Percentiles rank a stretch among this genome's conserved stretches.
These are phyloP conservation scores for Tricladium varicosporioides DNA, from an alignment of 2,329 filamentous ascomycete species.

Conservation along the genomic window DNA sequence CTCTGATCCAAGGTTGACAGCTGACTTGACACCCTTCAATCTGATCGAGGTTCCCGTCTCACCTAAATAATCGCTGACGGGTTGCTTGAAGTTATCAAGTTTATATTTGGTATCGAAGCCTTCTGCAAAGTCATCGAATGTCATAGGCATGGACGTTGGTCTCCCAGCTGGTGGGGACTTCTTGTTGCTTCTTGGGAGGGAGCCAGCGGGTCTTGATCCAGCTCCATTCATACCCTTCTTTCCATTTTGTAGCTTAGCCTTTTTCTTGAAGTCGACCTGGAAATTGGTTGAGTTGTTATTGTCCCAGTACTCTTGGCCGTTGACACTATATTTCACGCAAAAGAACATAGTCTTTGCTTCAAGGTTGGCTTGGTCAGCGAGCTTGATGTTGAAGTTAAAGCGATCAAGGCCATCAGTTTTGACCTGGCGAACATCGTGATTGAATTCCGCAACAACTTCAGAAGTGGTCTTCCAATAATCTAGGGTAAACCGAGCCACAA, in stretches of 20 bases:
- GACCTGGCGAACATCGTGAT: slow-evolving; percentile 70
- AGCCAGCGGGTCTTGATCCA: slow-evolving; percentile 48
- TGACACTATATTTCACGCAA: slow-evolving; percentile 84
- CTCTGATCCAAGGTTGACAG: slow-evolving; percentile 49
- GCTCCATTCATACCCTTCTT: slow-evolving; percentile 53
- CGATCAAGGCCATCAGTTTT: slow-evolving; percentile 73
- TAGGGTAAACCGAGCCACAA: slow-evolving; percentile 91
- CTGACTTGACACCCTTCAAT: slow-evolving; percentile 68
- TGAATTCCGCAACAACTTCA: slow-evolving; percentile 86
- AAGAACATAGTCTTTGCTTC: slow-evolving; percentile 91
- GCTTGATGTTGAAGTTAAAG: slow-evolving; percentile 91
- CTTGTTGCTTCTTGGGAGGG: slow-evolving; percentile 67
- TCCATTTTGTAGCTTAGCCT: slow-evolving; percentile 59
- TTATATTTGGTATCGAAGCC: slow-evolving; percentile 46
- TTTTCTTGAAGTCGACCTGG: slow-evolving; percentile 89
- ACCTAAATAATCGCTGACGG: slow-evolving; percentile 60
- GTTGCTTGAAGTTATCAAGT: slow-evolving; percentile 54
- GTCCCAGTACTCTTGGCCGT: slow-evolving; percentile 89
- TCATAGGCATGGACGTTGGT: slow-evolving; percentile 51
- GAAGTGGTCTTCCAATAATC: slow-evolving; percentile 99
- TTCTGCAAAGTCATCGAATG: slow-evolving; percentile 68
- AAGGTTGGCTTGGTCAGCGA: slow-evolving; percentile 86
- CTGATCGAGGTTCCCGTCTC: slow-evolving; percentile 60
- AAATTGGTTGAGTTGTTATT: slow-evolving; percentile 88
- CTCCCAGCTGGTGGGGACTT: slow-evolving; percentile 46